Percentiles rank a stretch among this genome's conserved stretches.
These are phyloP conservation scores for Obelidium mucronatum DNA, from an alignment of 192 early-diverging fungal species.

Conservation along the genomic window DNA sequence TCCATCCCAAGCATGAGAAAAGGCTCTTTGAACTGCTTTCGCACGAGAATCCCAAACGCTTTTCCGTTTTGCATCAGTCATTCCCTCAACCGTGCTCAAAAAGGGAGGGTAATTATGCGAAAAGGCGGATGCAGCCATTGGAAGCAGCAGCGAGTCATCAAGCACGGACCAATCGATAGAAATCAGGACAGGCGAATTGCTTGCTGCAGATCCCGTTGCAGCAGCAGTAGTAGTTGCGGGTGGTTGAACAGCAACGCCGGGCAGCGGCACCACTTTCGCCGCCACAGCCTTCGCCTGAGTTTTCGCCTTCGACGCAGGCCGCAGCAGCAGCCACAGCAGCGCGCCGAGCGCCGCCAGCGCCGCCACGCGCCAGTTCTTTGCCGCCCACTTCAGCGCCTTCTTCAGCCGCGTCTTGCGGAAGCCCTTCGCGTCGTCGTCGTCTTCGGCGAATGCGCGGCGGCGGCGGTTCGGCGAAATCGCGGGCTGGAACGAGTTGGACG, in stretches of 20 bases:
- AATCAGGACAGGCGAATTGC: neutral
- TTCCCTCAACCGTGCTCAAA: neutral
- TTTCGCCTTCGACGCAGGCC: neutral
- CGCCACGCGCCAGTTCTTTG: neutral
- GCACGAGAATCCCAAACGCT: conserved; percentile 30
- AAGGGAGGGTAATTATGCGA: conserved; percentile 6
- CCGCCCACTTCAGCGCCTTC: neutral
- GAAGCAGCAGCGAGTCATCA: conserved; percentile 22
- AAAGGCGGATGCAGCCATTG: neutral
- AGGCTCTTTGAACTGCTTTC: conserved; percentile 66
- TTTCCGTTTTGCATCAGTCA: conserved; percentile 6
- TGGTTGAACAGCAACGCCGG: neutral
- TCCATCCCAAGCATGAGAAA: conserved; percentile 80
- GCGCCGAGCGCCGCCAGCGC: neutral
- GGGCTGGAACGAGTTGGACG: neutral
- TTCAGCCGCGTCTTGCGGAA: neutral
- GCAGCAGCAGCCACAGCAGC: neutral
- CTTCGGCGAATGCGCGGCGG: neutral
- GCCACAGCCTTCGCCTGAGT: neutral
- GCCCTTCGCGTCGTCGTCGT: conserved; percentile 19
- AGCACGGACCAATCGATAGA: conserved; percentile 1
- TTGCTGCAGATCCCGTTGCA: neutral
- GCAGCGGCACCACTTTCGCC: neutral
- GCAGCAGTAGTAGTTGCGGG: neutral
- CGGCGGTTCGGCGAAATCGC: neutral